Conservation (phyloP, 148 eudicot species). For the Cornus suecica region DNA sequence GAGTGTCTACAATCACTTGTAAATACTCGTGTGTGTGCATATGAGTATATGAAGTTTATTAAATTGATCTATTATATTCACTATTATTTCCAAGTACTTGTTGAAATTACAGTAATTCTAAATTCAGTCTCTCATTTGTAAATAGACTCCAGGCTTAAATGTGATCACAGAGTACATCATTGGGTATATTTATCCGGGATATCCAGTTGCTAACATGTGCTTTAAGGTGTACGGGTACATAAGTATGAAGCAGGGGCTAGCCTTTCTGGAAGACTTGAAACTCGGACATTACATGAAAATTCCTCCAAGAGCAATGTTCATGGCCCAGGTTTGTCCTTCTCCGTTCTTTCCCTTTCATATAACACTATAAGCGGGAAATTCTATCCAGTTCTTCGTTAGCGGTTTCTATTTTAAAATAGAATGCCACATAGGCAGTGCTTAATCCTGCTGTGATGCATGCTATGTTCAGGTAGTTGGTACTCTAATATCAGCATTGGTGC, state of each 20-base stretch:
- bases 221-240: conserved; percentile 55
- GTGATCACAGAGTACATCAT: conserved; percentile 60
- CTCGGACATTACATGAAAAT: conserved; percentile 70
- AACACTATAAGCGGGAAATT: not conserved
- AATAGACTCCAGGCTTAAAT: conserved; percentile 47
- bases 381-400: not conserved
- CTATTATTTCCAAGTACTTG: no score
- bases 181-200: conserved; percentile 57
- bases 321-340: conserved; percentile 42
- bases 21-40: no score
- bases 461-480: conserved; percentile 57
- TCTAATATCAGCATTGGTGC: conserved; percentile 63
- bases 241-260: conserved; percentile 50
- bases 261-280: conserved; percentile 55
- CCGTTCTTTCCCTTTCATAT: not conserved
- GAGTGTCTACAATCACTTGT: not conserved
- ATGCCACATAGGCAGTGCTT: not conserved
- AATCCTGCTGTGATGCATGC: not conserved
- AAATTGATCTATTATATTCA: not conserved
- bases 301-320: conserved; percentile 61
- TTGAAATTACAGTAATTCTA: not conserved
- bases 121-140: not conserved
- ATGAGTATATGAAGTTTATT: not conserved
- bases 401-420: not conserved
- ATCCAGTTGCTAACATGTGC: conserved; percentile 61